Evolutionary conservation across 75 land plant species (phyloP).

Genomic region (Sequoia sempervirens): DNA sequence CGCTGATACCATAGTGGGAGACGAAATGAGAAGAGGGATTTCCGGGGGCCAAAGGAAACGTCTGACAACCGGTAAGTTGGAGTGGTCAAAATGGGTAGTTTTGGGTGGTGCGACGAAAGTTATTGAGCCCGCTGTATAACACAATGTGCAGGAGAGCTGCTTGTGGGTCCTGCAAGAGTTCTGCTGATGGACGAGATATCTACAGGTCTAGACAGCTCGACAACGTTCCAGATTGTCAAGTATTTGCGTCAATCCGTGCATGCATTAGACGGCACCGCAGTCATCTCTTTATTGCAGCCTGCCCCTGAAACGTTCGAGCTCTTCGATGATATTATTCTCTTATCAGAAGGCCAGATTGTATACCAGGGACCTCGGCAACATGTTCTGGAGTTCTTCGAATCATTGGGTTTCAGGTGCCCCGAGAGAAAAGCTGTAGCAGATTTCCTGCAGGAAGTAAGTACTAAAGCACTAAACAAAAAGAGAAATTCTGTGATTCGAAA

Average conservation of each 20-base stretch:
- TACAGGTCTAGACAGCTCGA: slow-evolving; percentile 86
- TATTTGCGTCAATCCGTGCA: slow-evolving; percentile 58
- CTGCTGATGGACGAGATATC: slow-evolving; percentile 90
- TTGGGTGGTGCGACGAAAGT: background rate
- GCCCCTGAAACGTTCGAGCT: slow-evolving; percentile 83
- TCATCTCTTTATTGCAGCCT: slow-evolving; percentile 82
- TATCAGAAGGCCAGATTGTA: slow-evolving; percentile 80
- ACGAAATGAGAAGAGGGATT: slow-evolving; percentile 85
- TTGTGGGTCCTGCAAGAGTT: slow-evolving; percentile 71
- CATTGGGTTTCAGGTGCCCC: slow-evolving; percentile 52
- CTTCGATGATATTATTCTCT: slow-evolving; percentile 84
- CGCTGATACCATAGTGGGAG: slow-evolving; percentile 83
- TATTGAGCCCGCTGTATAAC: background rate
- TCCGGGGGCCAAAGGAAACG: slow-evolving; percentile 91
- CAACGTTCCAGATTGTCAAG: slow-evolving; percentile 70
- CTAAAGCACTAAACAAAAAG: background rate
- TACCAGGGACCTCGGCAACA: slow-evolving; percentile 83
- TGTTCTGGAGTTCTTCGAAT: slow-evolving; percentile 62
- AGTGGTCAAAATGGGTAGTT: background rate
- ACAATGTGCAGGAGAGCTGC: slow-evolving; percentile 52
- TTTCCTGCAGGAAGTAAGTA: slow-evolving; percentile 16
- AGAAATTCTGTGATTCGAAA: background rate
- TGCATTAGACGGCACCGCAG: slow-evolving; percentile 61
- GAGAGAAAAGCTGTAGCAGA: slow-evolving; percentile 11
- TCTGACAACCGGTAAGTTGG: slow-evolving; percentile 66